Evolutionary conservation across 768 basidiomycete genomes (phyloP).

Genomic region (Clitopilus hobsonii): DNA sequence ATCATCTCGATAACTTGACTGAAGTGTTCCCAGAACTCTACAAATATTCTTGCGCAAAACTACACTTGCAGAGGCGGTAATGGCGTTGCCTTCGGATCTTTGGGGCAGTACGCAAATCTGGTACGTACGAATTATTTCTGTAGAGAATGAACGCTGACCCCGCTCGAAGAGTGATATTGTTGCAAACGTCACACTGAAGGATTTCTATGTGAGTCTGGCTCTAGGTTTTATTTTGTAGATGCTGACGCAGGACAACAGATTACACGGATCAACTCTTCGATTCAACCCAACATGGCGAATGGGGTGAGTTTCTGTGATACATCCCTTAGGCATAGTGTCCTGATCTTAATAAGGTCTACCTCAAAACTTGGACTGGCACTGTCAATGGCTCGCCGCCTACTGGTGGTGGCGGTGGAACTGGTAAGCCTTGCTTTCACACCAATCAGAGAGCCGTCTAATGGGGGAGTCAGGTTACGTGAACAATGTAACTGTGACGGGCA

Average conservation of each 20-base stretch:
- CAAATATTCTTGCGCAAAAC: slow-evolving; percentile 43
- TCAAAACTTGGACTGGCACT: slow-evolving; percentile 52
- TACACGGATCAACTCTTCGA: slow-evolving; percentile 37
- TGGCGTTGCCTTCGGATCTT: slow-evolving; percentile 55
- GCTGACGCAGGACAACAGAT: slow-evolving; percentile 23
- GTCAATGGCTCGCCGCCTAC: slow-evolving; percentile 50
- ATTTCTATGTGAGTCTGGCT: slow-evolving; percentile 31
- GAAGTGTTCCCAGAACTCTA: slow-evolving; percentile 38
- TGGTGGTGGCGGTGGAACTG: slow-evolving; percentile 50
- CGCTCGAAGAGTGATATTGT: slow-evolving; percentile 47
- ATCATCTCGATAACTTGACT: neutral
- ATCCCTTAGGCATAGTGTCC: neutral
- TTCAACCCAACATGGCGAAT: slow-evolving; percentile 53
- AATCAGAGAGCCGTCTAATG: neutral
- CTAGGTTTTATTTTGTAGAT: neutral
- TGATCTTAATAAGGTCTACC: slow-evolving; percentile 36
- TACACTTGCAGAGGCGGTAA: slow-evolving; percentile 56
- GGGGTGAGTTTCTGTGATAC: slow-evolving; percentile 29
- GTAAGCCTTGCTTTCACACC: slow-evolving; percentile 18
- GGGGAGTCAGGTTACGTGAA: slow-evolving; percentile 33
- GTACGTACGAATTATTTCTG: slow-evolving; percentile 29
- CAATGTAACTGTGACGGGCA: slow-evolving; percentile 37
- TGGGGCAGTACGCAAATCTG: slow-evolving; percentile 52
- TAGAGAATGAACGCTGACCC: neutral
- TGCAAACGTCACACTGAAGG: slow-evolving; percentile 43